Evolutionary conservation across 306 rosid species (phyloP).

Genomic region (Betula pendula): DNA sequence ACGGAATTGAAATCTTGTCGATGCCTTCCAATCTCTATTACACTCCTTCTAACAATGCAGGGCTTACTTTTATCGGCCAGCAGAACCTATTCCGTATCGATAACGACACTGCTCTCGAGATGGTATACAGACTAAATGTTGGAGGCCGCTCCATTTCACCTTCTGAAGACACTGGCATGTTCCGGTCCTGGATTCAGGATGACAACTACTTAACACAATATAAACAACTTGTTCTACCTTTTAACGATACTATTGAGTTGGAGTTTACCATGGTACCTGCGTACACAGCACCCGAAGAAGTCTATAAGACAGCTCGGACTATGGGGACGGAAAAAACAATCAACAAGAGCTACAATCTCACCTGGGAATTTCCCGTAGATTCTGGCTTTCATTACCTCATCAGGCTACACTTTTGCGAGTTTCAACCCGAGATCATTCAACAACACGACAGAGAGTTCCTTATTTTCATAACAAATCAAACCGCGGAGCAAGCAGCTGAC

Average conservation of each 20-base stretch:
- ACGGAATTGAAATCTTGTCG: neutral
- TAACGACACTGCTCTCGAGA: neutral
- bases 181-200: neutral
- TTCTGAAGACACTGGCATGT: neutral
- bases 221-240: neutral
- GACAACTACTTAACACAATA: neutral
- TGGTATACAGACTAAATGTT: neutral
- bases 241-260: accelerated
- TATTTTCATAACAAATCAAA: slow-evolving; percentile 32
- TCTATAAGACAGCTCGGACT: slow-evolving; percentile 24
- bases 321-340: slow-evolving; percentile 17
- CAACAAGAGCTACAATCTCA: slow-evolving; percentile 22
- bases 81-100: neutral
- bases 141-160: neutral
- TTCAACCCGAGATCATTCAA: neutral
- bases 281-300: slow-evolving; percentile 35
- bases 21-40: slow-evolving; percentile 1
- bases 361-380: slow-evolving; percentile 37
- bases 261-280: slow-evolving; percentile 11
- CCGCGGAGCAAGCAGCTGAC: slow-evolving; percentile 17
- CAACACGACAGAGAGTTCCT: slow-evolving; percentile 13
- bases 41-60: neutral
- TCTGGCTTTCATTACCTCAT: slow-evolving; percentile 27
- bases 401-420: slow-evolving; percentile 49
- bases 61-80: neutral